These are phyloP conservation scores for Penstemon barbatus DNA, from an alignment of 257 asterid genomes.

Conservation along the genomic window DNA sequence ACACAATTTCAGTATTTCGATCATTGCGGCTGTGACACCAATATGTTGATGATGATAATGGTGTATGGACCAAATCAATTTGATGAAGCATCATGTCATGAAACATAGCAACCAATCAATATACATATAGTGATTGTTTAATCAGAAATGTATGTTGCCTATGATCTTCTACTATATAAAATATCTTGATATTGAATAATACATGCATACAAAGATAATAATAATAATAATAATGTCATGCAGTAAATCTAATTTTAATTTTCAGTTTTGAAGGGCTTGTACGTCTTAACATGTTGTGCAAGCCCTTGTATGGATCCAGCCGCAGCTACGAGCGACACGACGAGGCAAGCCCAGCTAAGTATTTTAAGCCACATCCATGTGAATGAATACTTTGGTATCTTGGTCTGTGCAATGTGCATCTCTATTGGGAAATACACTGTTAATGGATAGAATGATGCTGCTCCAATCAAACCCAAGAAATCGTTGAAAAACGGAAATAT, in stretches of 20 bases:
- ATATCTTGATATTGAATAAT: not conserved
- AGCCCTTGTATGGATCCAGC: slow-evolving; percentile 61
- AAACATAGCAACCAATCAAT: too few species aligned
- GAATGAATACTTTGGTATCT: slow-evolving; percentile 45
- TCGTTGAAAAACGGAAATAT: slow-evolving; percentile 63
- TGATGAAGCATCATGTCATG: too few species aligned
- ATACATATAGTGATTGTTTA: too few species aligned
- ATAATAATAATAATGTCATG: too few species aligned
- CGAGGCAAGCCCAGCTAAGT: slow-evolving; percentile 45
- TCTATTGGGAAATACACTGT: slow-evolving; percentile 64
- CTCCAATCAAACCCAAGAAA: slow-evolving; percentile 55
- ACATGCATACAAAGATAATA: not conserved
- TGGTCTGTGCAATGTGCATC: slow-evolving; percentile 50
- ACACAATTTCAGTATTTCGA: too few species aligned
- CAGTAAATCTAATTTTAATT: not conserved
- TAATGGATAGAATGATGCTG: slow-evolving; percentile 53
- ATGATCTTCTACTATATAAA: too few species aligned
- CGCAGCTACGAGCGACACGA: slow-evolving; percentile 55
- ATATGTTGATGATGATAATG: too few species aligned
- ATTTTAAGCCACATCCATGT: slow-evolving; percentile 56
- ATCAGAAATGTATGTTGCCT: too few species aligned
- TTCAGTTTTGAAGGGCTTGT: slow-evolving; percentile 43
- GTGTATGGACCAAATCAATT: too few species aligned
- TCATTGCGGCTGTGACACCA: too few species aligned
- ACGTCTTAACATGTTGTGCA: slow-evolving; percentile 32